Percentiles rank a stretch among this genome's conserved stretches.
These are phyloP conservation scores for Crithidia brevicula DNA, from an alignment of 208 protist genomes.

Conservation along the genomic window DNA sequence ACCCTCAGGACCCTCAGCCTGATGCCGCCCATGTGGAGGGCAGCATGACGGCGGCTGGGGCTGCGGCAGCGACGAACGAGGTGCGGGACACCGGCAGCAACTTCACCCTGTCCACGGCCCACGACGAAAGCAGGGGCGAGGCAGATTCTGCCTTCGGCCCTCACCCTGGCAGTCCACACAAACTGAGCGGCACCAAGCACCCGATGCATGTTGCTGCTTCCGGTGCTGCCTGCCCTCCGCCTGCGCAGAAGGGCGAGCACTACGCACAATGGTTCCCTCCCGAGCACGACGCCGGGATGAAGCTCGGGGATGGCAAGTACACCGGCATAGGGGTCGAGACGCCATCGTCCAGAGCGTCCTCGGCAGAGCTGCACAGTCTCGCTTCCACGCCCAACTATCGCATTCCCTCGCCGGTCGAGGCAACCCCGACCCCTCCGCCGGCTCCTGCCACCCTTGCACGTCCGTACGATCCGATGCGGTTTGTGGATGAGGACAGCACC, in stretches of 20 bases:
- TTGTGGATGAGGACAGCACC: slow-evolving; percentile 28
- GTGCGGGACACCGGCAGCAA: background rate
- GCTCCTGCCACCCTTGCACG: background rate
- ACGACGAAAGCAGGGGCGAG: background rate
- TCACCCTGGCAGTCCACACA: background rate
- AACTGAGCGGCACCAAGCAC: background rate
- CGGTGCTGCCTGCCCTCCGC: background rate
- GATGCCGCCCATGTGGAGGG: background rate
- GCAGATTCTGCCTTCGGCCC: background rate
- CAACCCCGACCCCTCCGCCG: background rate
- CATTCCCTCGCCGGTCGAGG: background rate
- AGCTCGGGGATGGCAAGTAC: slow-evolving; percentile 29
- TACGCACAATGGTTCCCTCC: slow-evolving; percentile 26
- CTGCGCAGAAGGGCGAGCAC: background rate
- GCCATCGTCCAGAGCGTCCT: background rate
- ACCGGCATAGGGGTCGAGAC: slow-evolving; percentile 12
- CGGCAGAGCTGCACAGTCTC: slow-evolving; percentile 22
- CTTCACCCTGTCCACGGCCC: background rate
- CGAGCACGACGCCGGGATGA: slow-evolving; percentile 26
- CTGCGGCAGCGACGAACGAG: background rate
- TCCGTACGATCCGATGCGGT: slow-evolving; percentile 6
- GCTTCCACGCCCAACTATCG: slow-evolving; percentile 5
- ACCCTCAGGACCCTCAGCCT: background rate
- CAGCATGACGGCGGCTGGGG: background rate
- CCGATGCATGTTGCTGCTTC: background rate